Evolutionary conservation across 768 basidiomycete species (phyloP).

Genomic region (Chiua virens): DNA sequence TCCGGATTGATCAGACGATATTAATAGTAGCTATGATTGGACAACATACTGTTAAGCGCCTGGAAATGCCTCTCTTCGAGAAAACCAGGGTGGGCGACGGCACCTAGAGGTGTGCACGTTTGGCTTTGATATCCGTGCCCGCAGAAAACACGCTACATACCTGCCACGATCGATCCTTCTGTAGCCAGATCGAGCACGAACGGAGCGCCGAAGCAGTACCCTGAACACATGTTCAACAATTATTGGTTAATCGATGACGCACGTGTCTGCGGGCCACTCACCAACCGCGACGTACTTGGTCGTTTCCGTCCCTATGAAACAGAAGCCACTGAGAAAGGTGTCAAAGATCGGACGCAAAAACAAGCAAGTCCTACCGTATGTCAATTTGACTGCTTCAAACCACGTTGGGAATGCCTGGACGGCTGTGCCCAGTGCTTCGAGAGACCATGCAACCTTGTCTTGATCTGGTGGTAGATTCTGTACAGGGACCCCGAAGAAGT

Average conservation of each 20-base stretch:
- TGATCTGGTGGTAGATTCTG: slow-evolving; percentile 33
- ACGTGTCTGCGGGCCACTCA: slow-evolving; percentile 13
- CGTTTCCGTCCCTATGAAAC: slow-evolving; percentile 20
- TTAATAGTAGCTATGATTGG: neutral
- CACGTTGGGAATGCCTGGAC: slow-evolving; percentile 45
- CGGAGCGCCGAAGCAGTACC: slow-evolving; percentile 58
- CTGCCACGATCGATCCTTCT: slow-evolving; percentile 44
- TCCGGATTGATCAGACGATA: neutral
- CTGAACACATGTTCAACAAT: slow-evolving; percentile 23
- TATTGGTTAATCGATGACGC: neutral
- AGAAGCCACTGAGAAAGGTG: neutral
- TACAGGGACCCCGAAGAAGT: slow-evolving; percentile 57
- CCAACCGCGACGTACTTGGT: slow-evolving; percentile 45
- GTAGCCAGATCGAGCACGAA: slow-evolving; percentile 47
- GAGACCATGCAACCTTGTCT: slow-evolving; percentile 45
- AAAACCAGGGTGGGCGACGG: slow-evolving; percentile 54
- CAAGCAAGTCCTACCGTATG: slow-evolving; percentile 38
- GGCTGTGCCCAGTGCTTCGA: slow-evolving; percentile 35
- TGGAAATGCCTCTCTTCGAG: slow-evolving; percentile 54
- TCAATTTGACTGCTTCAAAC: slow-evolving; percentile 46
- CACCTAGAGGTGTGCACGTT: slow-evolving; percentile 28
- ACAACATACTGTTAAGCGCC: slow-evolving; percentile 44
- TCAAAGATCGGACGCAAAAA: neutral
- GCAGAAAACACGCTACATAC: slow-evolving; percentile 28
- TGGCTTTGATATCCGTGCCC: neutral